Base-by-base conservation (phyloP, 2,329 filamentous ascomycete genomes). In the Zasmidium angulare region DNA sequence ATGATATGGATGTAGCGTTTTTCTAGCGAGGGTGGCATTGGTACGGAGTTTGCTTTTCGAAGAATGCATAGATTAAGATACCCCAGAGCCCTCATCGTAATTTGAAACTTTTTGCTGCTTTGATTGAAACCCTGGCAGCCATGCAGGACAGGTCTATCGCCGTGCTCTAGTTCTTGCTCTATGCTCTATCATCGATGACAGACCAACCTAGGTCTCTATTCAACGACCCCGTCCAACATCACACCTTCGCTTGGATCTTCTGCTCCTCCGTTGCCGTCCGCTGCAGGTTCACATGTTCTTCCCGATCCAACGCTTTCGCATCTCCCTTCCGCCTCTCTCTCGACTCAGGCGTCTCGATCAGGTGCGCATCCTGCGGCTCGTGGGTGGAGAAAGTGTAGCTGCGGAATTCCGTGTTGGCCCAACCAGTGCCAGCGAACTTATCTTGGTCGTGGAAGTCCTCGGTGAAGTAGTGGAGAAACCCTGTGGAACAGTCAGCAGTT, bases 401-500 rank as follows among this genome's bases (percentile, higher is more conserved):
- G 3, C 55, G 47, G 71, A 80, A 87, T 75, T 93, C 89, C 54
- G 87, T 87, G 72, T 93, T 93, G 9, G 74, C 71, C 90, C 89
- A 93, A 4, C 85, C 87, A 10, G 89, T 92, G 43, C 87, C 81
- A 60, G 76, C 71, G 65, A 78, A 79, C 47, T 74, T 71, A 50
- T 77, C 79, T 68, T 68, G 82, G 46, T 86, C 89, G 55, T 85
- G 80, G 85, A 87, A 96, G 69, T 96, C 91, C 66, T 92, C 85
- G 0, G 90, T 95, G 63, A 96, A 77, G 69, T 91, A 96, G 73
- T 96, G 92, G 68, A 96, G 72, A 67, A 93, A 89, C 0, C 89
- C 90, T 52, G n/a, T n/a, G n/a, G n/a, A n/a, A n/a, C n/a, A n/a
- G n/a, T n/a, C n/a, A n/a, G n/a, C n/a, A n/a, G n/a, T n/a, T n/a